Evolutionary conservation across 139 green algal species (phyloP), one percentile per base, ranked within the genome.

Genomic region (Coelastrella sp.): DNA sequence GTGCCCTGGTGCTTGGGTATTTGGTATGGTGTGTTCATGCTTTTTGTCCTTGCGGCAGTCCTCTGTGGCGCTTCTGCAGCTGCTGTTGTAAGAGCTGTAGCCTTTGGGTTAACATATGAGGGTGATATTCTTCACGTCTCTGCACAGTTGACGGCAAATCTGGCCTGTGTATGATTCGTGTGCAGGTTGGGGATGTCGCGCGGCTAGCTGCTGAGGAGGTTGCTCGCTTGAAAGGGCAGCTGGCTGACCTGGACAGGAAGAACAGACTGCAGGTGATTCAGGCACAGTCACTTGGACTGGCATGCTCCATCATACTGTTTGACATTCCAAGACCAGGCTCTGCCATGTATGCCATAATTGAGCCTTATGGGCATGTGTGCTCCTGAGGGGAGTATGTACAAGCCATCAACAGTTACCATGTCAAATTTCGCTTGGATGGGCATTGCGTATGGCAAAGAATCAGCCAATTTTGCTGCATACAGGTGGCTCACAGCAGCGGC

Each of bases 121-220:
- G 32, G 32, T 47, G n/a, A 19, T 71, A 71, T 13, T 71, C 10
- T 19, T 76, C 17, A 23, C 17, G 17, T 6, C 68, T 23, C 68
- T 32, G 14, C 17, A 10, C 68, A 76, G 16, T 76, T 32, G 7
- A 32, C 17, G n/a, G 6, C n/a, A 10, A 6, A 76, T 76, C 2
- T 5, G 17, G 4, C 2, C 6, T 32, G 17, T 23, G 59, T 47
- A 56, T 66, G 14, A 20, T 5, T 90, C 32, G 32, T 47, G 32
- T 47, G 59, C 88, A 95, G 90, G 93, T 95, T 4, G 6, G 61
- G 74, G 87, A 92, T 65, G 93, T 85, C 32, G 91, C 92, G 47
- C 76, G 87, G 0, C 90, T 96, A 80, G 93, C 90, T 13, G 61
- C 54, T 1, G 90, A 94, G 0, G 95, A 96, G 75, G 93, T 96